These are phyloP conservation scores for Amyloporia xantha DNA, from an alignment of 768 basidiomycete species.

Conservation along the genomic window DNA sequence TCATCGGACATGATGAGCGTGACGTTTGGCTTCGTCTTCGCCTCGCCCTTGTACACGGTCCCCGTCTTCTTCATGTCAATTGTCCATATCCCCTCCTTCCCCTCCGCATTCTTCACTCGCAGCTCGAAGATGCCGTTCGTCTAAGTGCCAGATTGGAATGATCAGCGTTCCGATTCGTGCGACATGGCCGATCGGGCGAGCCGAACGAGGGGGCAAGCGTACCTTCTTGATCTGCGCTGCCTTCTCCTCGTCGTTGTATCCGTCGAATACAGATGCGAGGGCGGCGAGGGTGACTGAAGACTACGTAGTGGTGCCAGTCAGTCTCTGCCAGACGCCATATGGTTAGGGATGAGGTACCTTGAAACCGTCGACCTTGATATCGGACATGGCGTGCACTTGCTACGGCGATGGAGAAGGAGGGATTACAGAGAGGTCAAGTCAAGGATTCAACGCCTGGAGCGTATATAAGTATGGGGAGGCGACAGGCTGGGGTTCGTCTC, in stretches of 20 bases:
- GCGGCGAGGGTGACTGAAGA: slow-evolving; percentile 57
- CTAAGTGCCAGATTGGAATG: too few relatives aligned
- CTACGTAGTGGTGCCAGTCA: slow-evolving; percentile 29
- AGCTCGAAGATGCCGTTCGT: slow-evolving; percentile 87
- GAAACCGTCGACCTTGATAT: slow-evolving; percentile 71
- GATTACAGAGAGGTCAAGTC: neutral
- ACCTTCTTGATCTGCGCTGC: slow-evolving; percentile 73
- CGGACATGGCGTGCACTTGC: slow-evolving; percentile 41
- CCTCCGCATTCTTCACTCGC: slow-evolving; percentile 64
- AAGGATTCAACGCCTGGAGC: too few relatives aligned
- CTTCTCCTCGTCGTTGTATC: slow-evolving; percentile 55
- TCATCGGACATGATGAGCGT: slow-evolving; percentile 75
- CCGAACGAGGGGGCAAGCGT: slow-evolving; percentile 2
- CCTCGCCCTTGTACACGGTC: slow-evolving; percentile 63
- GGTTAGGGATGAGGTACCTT: slow-evolving; percentile 36
- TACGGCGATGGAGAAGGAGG: neutral
- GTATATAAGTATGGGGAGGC: too few relatives aligned
- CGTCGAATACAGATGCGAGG: slow-evolving; percentile 46
- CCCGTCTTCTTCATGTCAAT: slow-evolving; percentile 90
- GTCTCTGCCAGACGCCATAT: neutral
- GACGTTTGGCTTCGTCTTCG: slow-evolving; percentile 74
- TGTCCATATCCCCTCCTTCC: slow-evolving; percentile 76
- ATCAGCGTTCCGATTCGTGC: neutral
- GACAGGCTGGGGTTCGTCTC: neutral
- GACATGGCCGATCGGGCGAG: neutral